Conservation (phyloP, 2,329 filamentous ascomycete species). For the Teratosphaeria gauchensis region DNA sequence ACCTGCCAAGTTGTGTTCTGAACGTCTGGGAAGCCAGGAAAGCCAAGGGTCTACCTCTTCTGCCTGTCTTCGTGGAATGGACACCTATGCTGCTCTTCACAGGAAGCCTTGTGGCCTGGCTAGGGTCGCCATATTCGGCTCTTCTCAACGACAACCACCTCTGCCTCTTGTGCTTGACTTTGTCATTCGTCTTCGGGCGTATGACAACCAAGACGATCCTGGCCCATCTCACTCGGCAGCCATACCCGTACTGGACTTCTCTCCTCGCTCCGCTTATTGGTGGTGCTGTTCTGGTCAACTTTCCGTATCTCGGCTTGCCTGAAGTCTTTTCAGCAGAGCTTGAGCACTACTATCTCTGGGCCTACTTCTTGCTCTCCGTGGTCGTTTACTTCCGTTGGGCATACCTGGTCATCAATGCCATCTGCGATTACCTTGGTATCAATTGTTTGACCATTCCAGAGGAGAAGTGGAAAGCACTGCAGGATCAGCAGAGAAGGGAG, state of each 20-base stretch:
- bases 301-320: constrained; percentile 65
- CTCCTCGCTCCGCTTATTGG: constrained; percentile 80
- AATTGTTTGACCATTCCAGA: constrained; percentile 76
- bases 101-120: constrained; percentile 65
- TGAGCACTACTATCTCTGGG: constrained; percentile 74
- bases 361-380: constrained; percentile 72
- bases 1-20: constrained; percentile 80
- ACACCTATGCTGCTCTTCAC: constrained; percentile 80
- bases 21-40: constrained; percentile 74
- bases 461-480: constrained; percentile 24
- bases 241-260: constrained; percentile 94
- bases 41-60: constrained; percentile 60
- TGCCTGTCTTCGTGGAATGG: constrained; percentile 88
- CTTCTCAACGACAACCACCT: constrained; percentile 77
- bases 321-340: constrained; percentile 45
- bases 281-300: constrained; percentile 72
- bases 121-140: constrained; percentile 79
- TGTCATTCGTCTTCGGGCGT: constrained; percentile 94
- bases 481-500: constrained; percentile 9
- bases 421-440: constrained; percentile 87
- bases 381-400: constrained; percentile 93
- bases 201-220: constrained; percentile 99
- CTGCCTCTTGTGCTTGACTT: constrained; percentile 81
- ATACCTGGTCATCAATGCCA: constrained; percentile 77
- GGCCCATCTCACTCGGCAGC: constrained; percentile 83